These are phyloP conservation scores for Kodamaea leandrae DNA, from an alignment of 805 yeast genomes.

Conservation along the genomic window DNA sequence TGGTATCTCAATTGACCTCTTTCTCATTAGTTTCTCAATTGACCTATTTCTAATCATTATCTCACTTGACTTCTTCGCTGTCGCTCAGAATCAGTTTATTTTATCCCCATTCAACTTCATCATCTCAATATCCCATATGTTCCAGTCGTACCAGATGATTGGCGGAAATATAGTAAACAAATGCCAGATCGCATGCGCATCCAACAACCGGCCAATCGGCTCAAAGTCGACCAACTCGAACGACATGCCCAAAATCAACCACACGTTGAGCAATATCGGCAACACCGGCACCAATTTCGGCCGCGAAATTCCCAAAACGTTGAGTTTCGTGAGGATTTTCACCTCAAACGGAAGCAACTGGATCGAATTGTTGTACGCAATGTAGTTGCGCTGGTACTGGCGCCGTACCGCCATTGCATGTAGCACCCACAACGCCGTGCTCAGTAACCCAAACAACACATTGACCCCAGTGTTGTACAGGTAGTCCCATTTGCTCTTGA, in stretches of 20 bases:
- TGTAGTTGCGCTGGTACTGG: constrained; percentile 15
- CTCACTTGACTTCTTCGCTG: no score
- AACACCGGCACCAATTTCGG: constrained; percentile 31
- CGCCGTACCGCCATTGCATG: constrained; percentile 26
- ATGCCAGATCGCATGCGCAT: constrained; percentile 96
- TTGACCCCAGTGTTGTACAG: constrained; percentile 34
- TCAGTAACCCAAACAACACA: constrained; percentile 28
- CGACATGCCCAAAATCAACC: constrained; percentile 30
- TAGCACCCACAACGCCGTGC: constrained; percentile 33
- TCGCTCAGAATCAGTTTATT: constrained; percentile 1
- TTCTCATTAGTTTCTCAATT: no score
- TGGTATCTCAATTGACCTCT: background rate
- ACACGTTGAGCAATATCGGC: constrained; percentile 34
- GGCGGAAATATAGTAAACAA: constrained; percentile 82
- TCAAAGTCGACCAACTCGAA: constrained; percentile 37
- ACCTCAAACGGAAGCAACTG: constrained; percentile 40
- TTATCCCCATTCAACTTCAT: constrained; percentile 11
- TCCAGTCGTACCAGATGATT: constrained; percentile 65
- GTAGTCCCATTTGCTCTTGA: constrained; percentile 38
- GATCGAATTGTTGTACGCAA: constrained; percentile 34
- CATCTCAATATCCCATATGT: constrained; percentile 44
- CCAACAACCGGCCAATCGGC: constrained; percentile 50
- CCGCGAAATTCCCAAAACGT: constrained; percentile 24
- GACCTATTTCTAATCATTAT: no score
- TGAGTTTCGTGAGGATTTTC: constrained; percentile 31